phyloP scores from a whole-genome alignment of 164 flowering plant genomes.

The Macadamia tetraphylla region DNA sequence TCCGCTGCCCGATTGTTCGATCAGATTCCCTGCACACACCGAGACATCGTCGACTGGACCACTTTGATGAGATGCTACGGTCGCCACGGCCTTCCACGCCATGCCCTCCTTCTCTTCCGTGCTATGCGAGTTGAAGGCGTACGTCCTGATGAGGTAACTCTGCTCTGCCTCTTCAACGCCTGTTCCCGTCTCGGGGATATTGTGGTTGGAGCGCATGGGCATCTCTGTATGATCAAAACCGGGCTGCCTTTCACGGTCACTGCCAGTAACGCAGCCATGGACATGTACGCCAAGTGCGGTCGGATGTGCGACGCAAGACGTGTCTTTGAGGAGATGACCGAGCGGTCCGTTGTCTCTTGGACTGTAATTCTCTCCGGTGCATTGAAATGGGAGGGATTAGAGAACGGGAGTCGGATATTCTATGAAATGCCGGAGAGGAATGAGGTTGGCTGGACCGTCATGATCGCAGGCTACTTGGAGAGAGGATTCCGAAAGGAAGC shows the following conservation, averaged over 20 bases:
- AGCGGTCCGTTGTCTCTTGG: slow-evolving; percentile 58
- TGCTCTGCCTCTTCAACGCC: slow-evolving; percentile 39
- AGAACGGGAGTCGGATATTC: slow-evolving; percentile 36
- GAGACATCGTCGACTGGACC: slow-evolving; percentile 65
- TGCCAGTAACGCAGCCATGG: slow-evolving; percentile 50
- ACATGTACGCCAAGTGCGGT: slow-evolving; percentile 64
- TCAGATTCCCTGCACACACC: slow-evolving; percentile 41
- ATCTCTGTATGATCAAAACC: slow-evolving; percentile 36
- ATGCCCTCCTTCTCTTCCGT: slow-evolving; percentile 35
- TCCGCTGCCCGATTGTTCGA: slow-evolving; percentile 55
- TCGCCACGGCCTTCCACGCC: slow-evolving; percentile 17
- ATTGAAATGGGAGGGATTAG: slow-evolving; percentile 43
- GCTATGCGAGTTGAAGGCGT: slow-evolving; percentile 28
- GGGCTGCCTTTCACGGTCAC: slow-evolving; percentile 33
- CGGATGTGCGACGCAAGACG: slow-evolving; percentile 33
- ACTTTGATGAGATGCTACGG: slow-evolving; percentile 38
- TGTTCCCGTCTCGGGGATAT: slow-evolving; percentile 37
- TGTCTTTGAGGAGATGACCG: slow-evolving; percentile 42
- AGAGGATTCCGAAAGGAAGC: slow-evolving; percentile 37
- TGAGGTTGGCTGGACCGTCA: slow-evolving; percentile 59
- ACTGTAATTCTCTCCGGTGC: slow-evolving; percentile 46
- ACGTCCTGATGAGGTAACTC: slow-evolving; percentile 40
- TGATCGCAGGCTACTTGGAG: slow-evolving; percentile 45
- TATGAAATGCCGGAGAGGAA: slow-evolving; percentile 61
- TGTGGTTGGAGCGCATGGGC: slow-evolving; percentile 33